Evolutionary conservation across 2,329 filamentous ascomycete species (phyloP), one percentile per base, ranked within the genome.

Genomic region (Pseudogymnoascus sp.): DNA sequence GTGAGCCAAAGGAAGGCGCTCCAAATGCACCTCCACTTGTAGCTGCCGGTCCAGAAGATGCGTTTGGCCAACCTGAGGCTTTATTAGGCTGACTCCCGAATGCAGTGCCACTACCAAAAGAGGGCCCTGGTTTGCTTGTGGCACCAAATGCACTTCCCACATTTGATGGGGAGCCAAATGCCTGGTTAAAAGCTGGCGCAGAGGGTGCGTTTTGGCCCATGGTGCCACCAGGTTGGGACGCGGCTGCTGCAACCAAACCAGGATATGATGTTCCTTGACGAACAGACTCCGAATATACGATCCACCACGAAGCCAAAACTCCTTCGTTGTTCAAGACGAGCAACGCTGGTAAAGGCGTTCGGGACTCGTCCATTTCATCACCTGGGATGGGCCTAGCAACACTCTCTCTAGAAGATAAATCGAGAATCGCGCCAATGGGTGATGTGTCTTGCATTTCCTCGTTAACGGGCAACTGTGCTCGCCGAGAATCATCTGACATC

Each of bases 281-380:
- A 64, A 99, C 86, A 1, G 93, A 92, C 41, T 95, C 91, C 36
- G 88, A 85, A 75, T 97, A 97, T 18, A 97, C 83, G 43, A 97
- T 76, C 90, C 93, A 97, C 92, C 93, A 99, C 11, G 86, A 82
- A 50, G 85, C 86, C 14, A 99, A 78, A 8, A 96, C 77, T 65
- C 94, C 94, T 69, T 97, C 90, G 66, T 96, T 87, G 63, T 95
- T 97, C 14, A 99, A 78, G 30, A 91, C 81, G 80, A 94, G 87
- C 41, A 96, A 79, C 9, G 87, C 90, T 5, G 94, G 94, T 7
- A 97, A 75, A 11, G 94, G 93, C 1, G 85, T 86, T 0, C 87
- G 81, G 4, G 92, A 95, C 68, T 92, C 83, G 33, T 88, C 82
- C 54, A 95, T 85, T 69, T 96, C 88, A 65, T 94, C 88, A 1